phyloP scores from a whole-genome alignment of 2,329 filamentous ascomycete species.

The Xylariales sp. region DNA sequence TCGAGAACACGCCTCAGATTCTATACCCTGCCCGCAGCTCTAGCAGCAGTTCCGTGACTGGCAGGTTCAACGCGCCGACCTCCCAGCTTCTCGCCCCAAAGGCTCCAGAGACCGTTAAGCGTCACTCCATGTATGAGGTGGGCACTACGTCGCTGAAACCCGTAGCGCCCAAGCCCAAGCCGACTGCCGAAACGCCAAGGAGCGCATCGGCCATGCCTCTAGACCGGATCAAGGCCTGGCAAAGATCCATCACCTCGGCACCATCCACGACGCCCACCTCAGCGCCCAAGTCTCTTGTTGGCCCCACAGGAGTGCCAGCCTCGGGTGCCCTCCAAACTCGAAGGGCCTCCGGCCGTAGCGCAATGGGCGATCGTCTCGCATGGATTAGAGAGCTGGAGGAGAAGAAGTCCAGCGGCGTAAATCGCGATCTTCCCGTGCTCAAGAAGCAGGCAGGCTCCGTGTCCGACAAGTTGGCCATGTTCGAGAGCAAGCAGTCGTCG shows the following conservation, averaged over 20 bases:
- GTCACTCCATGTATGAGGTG: slow-evolving; percentile 11
- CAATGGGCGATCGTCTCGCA: slow-evolving; percentile 10
- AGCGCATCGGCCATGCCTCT: slow-evolving; percentile 9
- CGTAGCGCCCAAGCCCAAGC: not conserved
- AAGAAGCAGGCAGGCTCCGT: slow-evolving; percentile 11
- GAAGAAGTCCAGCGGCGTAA: slow-evolving; percentile 11
- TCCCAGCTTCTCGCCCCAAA: not conserved
- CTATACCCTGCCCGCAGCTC: not conserved
- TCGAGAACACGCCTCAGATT: not conserved
- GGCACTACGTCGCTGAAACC: not conserved
- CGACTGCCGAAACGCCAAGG: not conserved
- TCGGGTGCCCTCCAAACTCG: slow-evolving; percentile 1
- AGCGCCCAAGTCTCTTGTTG: not conserved
- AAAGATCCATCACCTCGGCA: slow-evolving; percentile 10
- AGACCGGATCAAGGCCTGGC: slow-evolving; percentile 11
- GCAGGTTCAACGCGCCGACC: not conserved
- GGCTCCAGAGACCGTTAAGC: slow-evolving; percentile 1
- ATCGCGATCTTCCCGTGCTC: slow-evolving; percentile 6
- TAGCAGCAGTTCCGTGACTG: not conserved
- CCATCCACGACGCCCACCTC: slow-evolving; percentile 2
- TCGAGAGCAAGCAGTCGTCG: slow-evolving; percentile 8
- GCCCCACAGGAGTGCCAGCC: not conserved
- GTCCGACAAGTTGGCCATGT: slow-evolving; percentile 12
- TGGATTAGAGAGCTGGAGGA: slow-evolving; percentile 14
- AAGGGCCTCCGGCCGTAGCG: slow-evolving; percentile 7